Base-by-base conservation (phyloP, 805 yeast species). In the Nakazawaea siamensis region DNA sequence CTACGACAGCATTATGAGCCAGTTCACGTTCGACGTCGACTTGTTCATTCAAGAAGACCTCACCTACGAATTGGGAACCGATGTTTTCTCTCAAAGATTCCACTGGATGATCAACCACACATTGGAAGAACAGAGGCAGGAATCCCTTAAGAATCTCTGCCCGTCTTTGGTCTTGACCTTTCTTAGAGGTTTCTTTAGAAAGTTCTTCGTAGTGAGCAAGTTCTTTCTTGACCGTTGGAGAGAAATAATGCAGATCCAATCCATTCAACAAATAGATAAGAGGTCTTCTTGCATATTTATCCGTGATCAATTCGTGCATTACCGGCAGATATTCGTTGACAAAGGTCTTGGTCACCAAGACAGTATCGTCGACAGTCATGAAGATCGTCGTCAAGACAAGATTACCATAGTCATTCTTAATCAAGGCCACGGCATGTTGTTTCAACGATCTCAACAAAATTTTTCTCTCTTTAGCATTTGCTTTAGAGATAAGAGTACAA, bases 401-500 rank as follows among this genome's bases (percentile, higher is more conserved):
- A 57, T 84, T 81, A 53, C 98, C 98, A 53, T 73, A 72, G 57
- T 88, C 95, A 55, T 90, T 90, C 43, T 76, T 73, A 36, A 85
- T 76, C 55, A 88, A 66, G 42, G 79, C 80, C 30, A 68, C 64
- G n/a, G 78, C 80, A 58, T 86, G 95, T 21, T 71, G 71, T 52
- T 79, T 83, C 56, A 90, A 70, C 12, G 79, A 54, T 58, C 72
- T 83, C 43, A 88, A 64, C 37, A 90, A 73, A 33, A 55, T 54
- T 60, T 88, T 90, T 66, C 96, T 80, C 61, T 90, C 96, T 62
- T 90, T 90, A 18, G 97, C 97, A 44, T 66, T 81, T 23, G 96
- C 90, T 38, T 70, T 68, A 1, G 95, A 84, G 40, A 90, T 68
- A 43, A 84, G 66, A 20, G 77, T 70, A 48, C 83, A 76, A 1